These are phyloP conservation scores for Cokeromyces recurvatus DNA, from an alignment of 371 early-diverging fungal genomes.

Conservation along the genomic window DNA sequence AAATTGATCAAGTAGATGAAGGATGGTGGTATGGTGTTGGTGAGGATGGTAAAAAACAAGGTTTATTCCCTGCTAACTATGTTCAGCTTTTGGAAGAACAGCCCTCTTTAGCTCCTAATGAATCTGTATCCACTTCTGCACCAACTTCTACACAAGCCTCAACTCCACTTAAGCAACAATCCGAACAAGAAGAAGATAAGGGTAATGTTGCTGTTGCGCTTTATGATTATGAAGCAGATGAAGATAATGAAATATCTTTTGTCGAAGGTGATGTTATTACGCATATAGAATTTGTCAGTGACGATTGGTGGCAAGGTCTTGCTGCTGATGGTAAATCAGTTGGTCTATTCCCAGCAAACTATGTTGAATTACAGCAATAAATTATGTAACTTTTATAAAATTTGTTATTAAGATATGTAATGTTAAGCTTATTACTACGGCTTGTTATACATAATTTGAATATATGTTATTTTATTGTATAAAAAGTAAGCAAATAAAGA, in stretches of 20 bases:
- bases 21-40: slow-evolving; percentile 91
- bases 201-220: slow-evolving; percentile 59
- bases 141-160: slow-evolving; percentile 11
- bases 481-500: too few relatives aligned
- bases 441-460: too few relatives aligned
- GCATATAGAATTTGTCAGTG: slow-evolving; percentile 76
- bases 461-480: too few relatives aligned
- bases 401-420: too few relatives aligned
- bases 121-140: too few relatives aligned
- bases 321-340: slow-evolving; percentile 45
- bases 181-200: slow-evolving; percentile 6
- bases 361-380: slow-evolving; percentile 47
- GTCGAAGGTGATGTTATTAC: slow-evolving; percentile 69
- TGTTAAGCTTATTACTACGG: too few relatives aligned
- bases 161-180: not conserved
- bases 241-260: slow-evolving; percentile 87
- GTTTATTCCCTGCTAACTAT: slow-evolving; percentile 86
- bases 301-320: slow-evolving; percentile 92
- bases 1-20: slow-evolving; percentile 73
- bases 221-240: slow-evolving; percentile 85
- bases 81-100: slow-evolving; percentile 59
- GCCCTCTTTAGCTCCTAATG: not conserved
- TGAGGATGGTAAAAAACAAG: slow-evolving; percentile 71
- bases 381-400: too few relatives aligned
- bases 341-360: slow-evolving; percentile 78